phyloP scores from a whole-genome alignment of 805 yeast genomes.

The Grigorovia humatica region DNA sequence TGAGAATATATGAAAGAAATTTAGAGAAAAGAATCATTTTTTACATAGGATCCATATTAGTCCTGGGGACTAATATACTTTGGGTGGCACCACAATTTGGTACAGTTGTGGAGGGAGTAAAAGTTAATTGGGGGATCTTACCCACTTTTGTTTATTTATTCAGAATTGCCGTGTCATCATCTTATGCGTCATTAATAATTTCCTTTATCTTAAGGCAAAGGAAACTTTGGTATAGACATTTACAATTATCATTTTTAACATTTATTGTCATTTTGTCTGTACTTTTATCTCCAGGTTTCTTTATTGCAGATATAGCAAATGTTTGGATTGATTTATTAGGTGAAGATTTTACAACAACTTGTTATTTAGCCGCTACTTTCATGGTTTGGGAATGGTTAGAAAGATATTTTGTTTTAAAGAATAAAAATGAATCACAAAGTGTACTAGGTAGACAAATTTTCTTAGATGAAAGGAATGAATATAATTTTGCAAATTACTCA shows the following conservation, averaged over 20 bases:
- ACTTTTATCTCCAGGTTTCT: conserved; percentile 55
- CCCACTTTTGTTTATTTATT: conserved; percentile 69
- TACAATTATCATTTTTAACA: conserved; percentile 44
- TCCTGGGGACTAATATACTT: conserved; percentile 47
- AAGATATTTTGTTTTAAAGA: conserved; percentile 46
- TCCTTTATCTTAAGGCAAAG: conserved; percentile 45
- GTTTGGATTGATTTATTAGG: conserved; percentile 67
- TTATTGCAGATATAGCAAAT: conserved; percentile 66
- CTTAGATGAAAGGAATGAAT: conserved; percentile 46
- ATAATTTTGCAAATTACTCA: conserved; percentile 23
- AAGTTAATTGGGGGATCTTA: conserved; percentile 39
- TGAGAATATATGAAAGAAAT: conserved; percentile 56
- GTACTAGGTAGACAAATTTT: conserved; percentile 65
- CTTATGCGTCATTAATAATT: conserved; percentile 55
- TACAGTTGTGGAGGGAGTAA: conserved; percentile 8
- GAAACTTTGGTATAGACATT: conserved; percentile 37
- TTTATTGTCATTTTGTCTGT: conserved; percentile 44
- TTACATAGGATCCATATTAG: conserved; percentile 44
- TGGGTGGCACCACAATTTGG: conserved; percentile 50
- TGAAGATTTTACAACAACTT: conserved; percentile 61
- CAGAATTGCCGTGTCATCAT: conserved; percentile 58
- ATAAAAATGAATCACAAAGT: conserved; percentile 54
- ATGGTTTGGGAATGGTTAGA: conserved; percentile 84
- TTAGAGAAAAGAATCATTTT: conserved; percentile 58
- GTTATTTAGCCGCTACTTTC: conserved; percentile 61